A percentile compares a stretch with the other conserved stretches of the same genome.
Conservation (phyloP, 495 filamentous ascomycete genomes). For the Tetracladium setigerum region DNA sequence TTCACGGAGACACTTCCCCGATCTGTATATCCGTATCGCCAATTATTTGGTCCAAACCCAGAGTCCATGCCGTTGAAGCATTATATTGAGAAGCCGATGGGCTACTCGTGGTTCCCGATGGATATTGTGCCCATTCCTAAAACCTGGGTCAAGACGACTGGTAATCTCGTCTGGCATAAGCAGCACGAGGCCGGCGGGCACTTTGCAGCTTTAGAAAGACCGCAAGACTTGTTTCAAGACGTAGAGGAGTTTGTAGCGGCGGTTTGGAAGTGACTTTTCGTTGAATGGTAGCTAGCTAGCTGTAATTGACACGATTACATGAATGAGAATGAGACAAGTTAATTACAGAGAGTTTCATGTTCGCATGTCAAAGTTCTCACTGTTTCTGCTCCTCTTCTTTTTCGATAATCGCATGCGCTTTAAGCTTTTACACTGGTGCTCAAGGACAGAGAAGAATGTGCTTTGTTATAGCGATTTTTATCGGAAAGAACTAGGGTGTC, state of each 20-base stretch:
- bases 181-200: slow-evolving; percentile 51
- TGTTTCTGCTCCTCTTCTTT: no score
- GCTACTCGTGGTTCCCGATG: slow-evolving; percentile 47
- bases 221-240: slow-evolving; percentile 45
- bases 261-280: slow-evolving; percentile 20
- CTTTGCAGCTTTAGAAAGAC: slow-evolving; percentile 54
- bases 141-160: slow-evolving; percentile 40
- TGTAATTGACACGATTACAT: no score
- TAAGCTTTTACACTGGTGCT: no score
- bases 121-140: slow-evolving; percentile 45
- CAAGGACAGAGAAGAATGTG: no score
- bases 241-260: slow-evolving; percentile 47
- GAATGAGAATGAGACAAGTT: no score
- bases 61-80: slow-evolving; percentile 24
- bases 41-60: slow-evolving; percentile 19
- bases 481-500: no score
- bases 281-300: no score
- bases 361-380: no score
- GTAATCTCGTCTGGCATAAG: slow-evolving; percentile 39
- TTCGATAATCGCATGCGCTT: no score
- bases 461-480: no score
- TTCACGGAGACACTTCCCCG: slow-evolving; percentile 51
- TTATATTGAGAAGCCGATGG: slow-evolving; percentile 48
- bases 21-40: slow-evolving; percentile 49
- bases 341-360: no score